Base-by-base conservation (phyloP, 305 asterid species). In the Ruellia speciosa region DNA sequence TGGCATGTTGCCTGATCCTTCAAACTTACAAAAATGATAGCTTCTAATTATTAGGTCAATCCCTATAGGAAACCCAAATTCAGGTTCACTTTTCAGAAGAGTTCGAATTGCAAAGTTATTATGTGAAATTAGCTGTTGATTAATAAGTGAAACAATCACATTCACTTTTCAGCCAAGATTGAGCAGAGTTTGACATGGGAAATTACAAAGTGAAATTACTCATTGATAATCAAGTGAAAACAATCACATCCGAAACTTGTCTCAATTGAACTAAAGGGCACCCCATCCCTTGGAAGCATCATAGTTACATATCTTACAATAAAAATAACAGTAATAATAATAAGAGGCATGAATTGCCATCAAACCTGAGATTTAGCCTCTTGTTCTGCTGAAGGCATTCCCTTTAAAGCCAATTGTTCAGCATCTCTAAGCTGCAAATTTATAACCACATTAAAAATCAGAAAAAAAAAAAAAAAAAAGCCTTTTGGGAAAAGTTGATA, bases 291-390 rank as follows among this genome's bases (percentile, higher is more conserved):
- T 24, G 31, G 31, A 15, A 47, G 14, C 52, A 47, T 47, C 52
- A 47, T n/a, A 14, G 10, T 16, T 47, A 47, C 19, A 47, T 47
- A 4, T 14, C 19, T 14, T 15, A 47, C 6, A 5, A 16, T 16
- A 13, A 47, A 47, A 47, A 47, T 47, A 16, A 16, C n/a, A 15
- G 18, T n/a, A n/a, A n/a, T n/a, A n/a, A n/a, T n/a, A n/a, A n/a
- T n/a, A n/a, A 10, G 11, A 43, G 11, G n/a, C 5, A 43, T 43
- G 11, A 47, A 47, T 47, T 15, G 19, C 14, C 9, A 9, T 9
- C n/a, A 54, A 70, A 87, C 96, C 86, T 78, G 88, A 69, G 96
- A 87, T 62, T 84, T 70, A 51, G 96, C 96, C 79, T 87, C 96
- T 72, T 85, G 86, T 69, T 84, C 96, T 13, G 92, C 77, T 35